A percentile compares a stretch with the other conserved stretches of the same genome.
Evolutionary conservation across 164 flowering plant species (phyloP).

Genomic region (Annona squamosa): DNA sequence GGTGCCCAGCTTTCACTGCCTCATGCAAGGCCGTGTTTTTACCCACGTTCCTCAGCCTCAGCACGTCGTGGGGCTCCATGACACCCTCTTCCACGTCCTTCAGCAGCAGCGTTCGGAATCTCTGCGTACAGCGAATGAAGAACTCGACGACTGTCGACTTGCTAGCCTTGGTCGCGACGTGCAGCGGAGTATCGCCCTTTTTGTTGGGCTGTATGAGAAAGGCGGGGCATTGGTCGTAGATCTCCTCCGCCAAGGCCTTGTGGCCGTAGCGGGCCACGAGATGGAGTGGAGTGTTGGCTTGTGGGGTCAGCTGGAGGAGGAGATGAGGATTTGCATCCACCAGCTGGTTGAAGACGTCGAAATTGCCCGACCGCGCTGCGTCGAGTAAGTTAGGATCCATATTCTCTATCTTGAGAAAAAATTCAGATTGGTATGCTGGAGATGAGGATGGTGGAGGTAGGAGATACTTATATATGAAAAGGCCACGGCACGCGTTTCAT

Average conservation of each 20-base stretch:
- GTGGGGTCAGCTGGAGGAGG: not conserved
- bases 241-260: not conserved
- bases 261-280: not conserved
- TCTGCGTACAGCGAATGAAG: not conserved
- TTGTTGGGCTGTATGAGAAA: not conserved
- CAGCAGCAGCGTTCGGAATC: not conserved
- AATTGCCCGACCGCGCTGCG: not conserved
- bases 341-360: not conserved
- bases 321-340: not conserved
- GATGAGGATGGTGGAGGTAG: no score
- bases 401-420: not conserved
- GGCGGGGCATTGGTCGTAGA: not conserved
- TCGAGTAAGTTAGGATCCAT: not conserved
- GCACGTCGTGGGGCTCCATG: not conserved
- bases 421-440: no score
- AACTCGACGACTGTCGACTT: not conserved
- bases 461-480: no score
- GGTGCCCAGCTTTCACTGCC: not conserved
- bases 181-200: not conserved
- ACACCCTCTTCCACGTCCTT: not conserved
- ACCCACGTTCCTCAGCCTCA: not conserved
- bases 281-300: not conserved
- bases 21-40: constrained; percentile 4
- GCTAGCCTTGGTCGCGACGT: not conserved
- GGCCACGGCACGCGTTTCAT: no score